phyloP scores from a whole-genome alignment of 176 grass and related monocot species.

The Lolium multiflorum region DNA sequence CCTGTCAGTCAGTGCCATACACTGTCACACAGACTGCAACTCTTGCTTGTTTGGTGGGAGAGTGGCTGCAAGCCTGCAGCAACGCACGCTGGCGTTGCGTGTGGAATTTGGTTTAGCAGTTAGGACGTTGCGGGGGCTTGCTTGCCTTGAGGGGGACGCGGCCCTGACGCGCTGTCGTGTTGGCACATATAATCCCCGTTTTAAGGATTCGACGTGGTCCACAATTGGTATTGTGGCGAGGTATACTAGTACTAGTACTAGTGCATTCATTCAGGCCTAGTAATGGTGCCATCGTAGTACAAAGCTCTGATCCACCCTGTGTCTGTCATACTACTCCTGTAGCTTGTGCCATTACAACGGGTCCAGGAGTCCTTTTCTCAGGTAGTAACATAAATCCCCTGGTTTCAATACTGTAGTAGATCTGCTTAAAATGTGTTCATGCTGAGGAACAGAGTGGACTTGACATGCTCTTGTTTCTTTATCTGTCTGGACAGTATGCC shows the following conservation, averaged over 20 bases:
- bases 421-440: constrained; percentile 26
- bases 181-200: not conserved
- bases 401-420: not conserved
- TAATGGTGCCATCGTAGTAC: not conserved
- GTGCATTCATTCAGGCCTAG: not conserved
- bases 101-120: constrained; percentile 1
- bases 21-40: too few species aligned
- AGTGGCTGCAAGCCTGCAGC: constrained; percentile 15
- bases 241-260: too few species aligned
- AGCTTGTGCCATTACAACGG: not conserved
- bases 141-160: constrained; percentile 28
- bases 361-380: not conserved
- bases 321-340: not conserved
- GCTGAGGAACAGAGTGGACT: not conserved
- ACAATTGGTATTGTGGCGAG: not conserved
- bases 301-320: not conserved
- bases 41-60: constrained; percentile 50
- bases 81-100: constrained; percentile 32
- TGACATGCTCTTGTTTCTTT: not conserved
- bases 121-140: not conserved
- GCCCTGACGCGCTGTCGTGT: not conserved
- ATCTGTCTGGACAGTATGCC: not conserved
- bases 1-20: too few species aligned
- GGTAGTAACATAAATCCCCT: not conserved
- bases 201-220: not conserved